Percentiles rank a stretch among this genome's conserved stretches.
Conservation (phyloP, 2,329 filamentous ascomycete species). For the Trichophyton equinum region DNA sequence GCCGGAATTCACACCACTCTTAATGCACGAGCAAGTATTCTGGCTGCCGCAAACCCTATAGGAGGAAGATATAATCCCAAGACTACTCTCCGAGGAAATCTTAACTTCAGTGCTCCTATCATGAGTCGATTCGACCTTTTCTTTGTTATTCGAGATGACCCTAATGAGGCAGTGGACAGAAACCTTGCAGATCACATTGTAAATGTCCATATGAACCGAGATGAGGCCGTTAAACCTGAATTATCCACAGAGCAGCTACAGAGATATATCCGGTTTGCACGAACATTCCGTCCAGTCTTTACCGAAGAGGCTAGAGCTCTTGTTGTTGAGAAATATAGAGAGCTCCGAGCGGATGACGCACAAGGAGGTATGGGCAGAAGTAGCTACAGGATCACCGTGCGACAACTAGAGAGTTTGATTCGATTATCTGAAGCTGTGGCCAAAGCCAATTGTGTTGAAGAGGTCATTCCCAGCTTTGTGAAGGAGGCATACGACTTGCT, state of each 20-base stretch:
- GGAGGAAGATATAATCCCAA: constrained; percentile 93
- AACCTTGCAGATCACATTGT: constrained; percentile 93
- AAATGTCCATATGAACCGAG: constrained; percentile 78
- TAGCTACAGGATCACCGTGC: constrained; percentile 92
- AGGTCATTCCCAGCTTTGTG: constrained; percentile 74
- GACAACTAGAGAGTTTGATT: constrained; percentile 92
- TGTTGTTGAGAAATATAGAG: constrained; percentile 88
- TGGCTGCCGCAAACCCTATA: constrained; percentile 91
- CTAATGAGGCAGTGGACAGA: constrained; percentile 80
- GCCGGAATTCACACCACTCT: constrained; percentile 95
- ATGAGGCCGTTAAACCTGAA: constrained; percentile 81
- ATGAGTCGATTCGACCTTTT: constrained; percentile 99
- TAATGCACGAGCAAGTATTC: constrained; percentile 87
- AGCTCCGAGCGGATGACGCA: constrained; percentile 81
- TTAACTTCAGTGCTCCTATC: constrained; percentile 97
- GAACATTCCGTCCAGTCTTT: constrained; percentile 88
- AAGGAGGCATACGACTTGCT: constrained; percentile 84
- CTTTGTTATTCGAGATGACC: constrained; percentile 95
- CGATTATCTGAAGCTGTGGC: constrained; percentile 94
- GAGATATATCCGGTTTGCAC: constrained; percentile 90
- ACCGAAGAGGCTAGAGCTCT: constrained; percentile 72
- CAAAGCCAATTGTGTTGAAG: constrained; percentile 90
- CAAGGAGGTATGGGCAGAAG: constrained; percentile 90
- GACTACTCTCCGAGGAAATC: constrained; percentile 80
- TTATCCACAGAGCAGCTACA: constrained; percentile 95